These are phyloP conservation scores for Xanthoparmelia taractica DNA, from an alignment of 495 filamentous ascomycete species.

Conservation along the genomic window DNA sequence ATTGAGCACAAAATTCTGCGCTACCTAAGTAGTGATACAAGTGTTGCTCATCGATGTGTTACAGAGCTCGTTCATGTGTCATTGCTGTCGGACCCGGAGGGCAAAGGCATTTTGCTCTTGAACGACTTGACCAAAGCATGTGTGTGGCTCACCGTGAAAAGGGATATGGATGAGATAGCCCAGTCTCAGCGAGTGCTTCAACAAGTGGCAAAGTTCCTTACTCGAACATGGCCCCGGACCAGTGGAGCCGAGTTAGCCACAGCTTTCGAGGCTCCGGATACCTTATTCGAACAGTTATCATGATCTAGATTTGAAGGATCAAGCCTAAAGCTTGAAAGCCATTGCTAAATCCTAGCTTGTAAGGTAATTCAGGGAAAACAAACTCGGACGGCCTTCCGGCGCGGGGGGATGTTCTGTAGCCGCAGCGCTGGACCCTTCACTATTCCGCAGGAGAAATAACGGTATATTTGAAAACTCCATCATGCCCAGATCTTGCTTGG, in stretches of 20 bases:
- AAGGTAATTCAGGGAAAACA: too few relatives aligned
- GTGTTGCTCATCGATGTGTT: neutral
- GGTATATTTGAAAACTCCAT: too few relatives aligned
- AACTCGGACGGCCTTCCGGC: too few relatives aligned
- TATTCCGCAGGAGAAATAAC: too few relatives aligned
- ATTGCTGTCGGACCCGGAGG: neutral
- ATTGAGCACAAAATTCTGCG: too few relatives aligned
- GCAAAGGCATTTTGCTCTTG: neutral
- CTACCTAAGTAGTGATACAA: neutral
- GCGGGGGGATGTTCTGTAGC: too few relatives aligned
- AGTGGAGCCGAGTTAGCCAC: neutral
- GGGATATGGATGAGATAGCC: neutral
- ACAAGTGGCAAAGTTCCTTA: neutral
- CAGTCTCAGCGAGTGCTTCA: neutral
- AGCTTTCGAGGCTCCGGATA: neutral
- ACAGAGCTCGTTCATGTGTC: conserved; percentile 2
- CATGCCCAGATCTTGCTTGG: too few relatives aligned
- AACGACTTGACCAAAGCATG: conserved; percentile 4
- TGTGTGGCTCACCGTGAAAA: neutral
- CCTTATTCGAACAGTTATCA: neutral
- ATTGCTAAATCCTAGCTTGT: too few relatives aligned
- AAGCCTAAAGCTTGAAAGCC: too few relatives aligned
- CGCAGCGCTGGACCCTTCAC: too few relatives aligned
- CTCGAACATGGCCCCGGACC: neutral
- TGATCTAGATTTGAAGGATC: too few relatives aligned